phyloP scores from a whole-genome alignment of 2,329 filamentous ascomycete species.

The Macrophomina pseudophaseolina region DNA sequence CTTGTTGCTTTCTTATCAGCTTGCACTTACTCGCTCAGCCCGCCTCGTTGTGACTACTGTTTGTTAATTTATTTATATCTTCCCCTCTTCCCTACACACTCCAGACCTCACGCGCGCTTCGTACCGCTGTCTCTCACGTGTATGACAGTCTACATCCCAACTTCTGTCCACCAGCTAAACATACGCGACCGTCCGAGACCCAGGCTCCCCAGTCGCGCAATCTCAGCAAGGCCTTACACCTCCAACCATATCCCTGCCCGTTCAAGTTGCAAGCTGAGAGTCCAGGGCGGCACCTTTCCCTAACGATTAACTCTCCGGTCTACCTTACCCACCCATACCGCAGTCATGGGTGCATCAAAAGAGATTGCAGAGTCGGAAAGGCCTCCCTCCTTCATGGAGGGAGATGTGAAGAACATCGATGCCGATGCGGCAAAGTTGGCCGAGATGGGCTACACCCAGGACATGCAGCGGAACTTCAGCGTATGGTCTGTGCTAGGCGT shows the following conservation, averaged over 20 bases:
- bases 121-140: too few species aligned
- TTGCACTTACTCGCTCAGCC: slow-evolving; percentile 2
- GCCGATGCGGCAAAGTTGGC: slow-evolving; percentile 52
- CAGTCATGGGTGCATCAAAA: slow-evolving; percentile 22
- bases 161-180: background rate
- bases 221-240: background rate
- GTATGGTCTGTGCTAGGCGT: slow-evolving; percentile 57
- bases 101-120: background rate
- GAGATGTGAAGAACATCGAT: slow-evolving; percentile 33
- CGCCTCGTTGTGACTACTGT: background rate
- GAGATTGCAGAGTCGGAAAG: slow-evolving; percentile 17
- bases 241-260: background rate
- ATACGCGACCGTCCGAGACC: background rate
- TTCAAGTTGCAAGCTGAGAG: too few species aligned
- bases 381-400: slow-evolving; percentile 12
- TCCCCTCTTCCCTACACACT: background rate
- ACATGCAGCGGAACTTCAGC: slow-evolving; percentile 55
- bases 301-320: background rate
- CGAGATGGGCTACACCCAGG: slow-evolving; percentile 56
- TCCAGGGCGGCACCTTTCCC: background rate
- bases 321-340: background rate
- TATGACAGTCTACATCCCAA: too few species aligned
- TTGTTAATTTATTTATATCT: background rate
- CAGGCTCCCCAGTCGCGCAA: background rate
- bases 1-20: background rate